Evolutionary conservation across 768 basidiomycete genomes (phyloP).

Genomic region (Pisolithus microcarpus): DNA sequence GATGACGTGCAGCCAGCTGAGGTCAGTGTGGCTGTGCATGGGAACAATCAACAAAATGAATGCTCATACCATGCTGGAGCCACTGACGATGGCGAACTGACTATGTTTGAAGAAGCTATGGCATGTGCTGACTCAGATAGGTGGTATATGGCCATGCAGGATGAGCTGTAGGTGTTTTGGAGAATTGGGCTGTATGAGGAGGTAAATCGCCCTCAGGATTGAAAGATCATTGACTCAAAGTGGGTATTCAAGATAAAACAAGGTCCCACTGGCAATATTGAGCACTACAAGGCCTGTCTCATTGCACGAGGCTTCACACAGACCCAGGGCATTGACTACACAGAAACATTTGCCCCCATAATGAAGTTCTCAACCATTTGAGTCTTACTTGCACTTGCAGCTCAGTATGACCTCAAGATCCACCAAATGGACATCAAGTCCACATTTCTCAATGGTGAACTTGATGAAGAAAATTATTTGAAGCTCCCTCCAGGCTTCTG

Average conservation of each 20-base stretch:
- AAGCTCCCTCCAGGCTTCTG: too few relatives aligned
- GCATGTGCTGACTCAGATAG: too few relatives aligned
- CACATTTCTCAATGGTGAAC: conserved; percentile 15
- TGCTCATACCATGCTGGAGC: too few relatives aligned
- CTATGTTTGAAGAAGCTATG: too few relatives aligned
- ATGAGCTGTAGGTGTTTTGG: too few relatives aligned
- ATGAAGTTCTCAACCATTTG: conserved; percentile 16
- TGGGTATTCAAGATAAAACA: conserved; percentile 4
- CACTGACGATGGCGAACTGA: too few relatives aligned
- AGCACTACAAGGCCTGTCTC: conserved; percentile 31
- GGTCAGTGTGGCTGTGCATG: too few relatives aligned
- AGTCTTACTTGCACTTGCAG: conserved; percentile 9
- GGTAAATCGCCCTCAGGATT: background rate
- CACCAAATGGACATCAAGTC: conserved; percentile 23
- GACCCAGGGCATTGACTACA: conserved; percentile 28
- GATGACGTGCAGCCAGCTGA: background rate
- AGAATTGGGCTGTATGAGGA: background rate
- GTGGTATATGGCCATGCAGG: too few relatives aligned
- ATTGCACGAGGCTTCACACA: conserved; percentile 32
- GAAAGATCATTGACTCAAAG: background rate
- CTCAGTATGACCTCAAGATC: conserved; percentile 4
- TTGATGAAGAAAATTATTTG: conserved; percentile 24
- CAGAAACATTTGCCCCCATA: conserved; percentile 26
- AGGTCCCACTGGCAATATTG: conserved; percentile 19
- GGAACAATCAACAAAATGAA: too few relatives aligned